Evolutionary conservation across 345 rosid genomes (phyloP), one percentile per base, ranked within the genome.

Genomic region (Euphorbia peplus): DNA sequence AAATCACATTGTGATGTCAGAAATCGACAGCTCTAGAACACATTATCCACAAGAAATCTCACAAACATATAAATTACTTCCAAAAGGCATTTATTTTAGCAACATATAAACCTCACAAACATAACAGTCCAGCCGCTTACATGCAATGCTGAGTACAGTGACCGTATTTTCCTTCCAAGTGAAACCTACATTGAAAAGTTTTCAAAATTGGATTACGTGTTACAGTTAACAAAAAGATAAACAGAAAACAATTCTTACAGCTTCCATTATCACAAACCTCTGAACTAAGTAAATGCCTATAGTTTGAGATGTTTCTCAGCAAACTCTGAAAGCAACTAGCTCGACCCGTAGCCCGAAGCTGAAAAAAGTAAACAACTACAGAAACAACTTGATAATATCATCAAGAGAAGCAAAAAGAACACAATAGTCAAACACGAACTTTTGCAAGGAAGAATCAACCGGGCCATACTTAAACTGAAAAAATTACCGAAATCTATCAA

Each of bases 391-490:
- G n/a, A n/a, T n/a, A n/a, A n/a, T 44, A 42, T 19, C 64, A 60
- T 63, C 19, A 52, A n/a, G 24, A 53, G 39, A 37, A 25, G 48
- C 13, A 8, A 14, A 19, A 60, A 35, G 16, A 10, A n/a, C 8
- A 30, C 15, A 13, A 51, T 88, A 37, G 89, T 80, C 68, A 93
- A 81, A 80, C 87, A 80, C 80, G 92, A 85, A 74, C 88, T 86
- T 83, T 85, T 86, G 84, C 86, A 81, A 8, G 96, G 93, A 68
- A 86, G 81, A 74, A 93, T 84, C 88, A 90, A 83, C 60, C 93
- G 83, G 79, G 97, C 88, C 98, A 93, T 93, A n/a, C n/a, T 63
- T 26, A 75, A 71, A 63, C 12, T 42, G 44, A 69, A 69, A 47
- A 57, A 64, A 50, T 11, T 51, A 52, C 26, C 26, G 13, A 5